Percentiles rank a stretch among this genome's conserved stretches.
Conservation (phyloP, 2,329 filamentous ascomycete genomes). For the Diaporthe velutina region DNA sequence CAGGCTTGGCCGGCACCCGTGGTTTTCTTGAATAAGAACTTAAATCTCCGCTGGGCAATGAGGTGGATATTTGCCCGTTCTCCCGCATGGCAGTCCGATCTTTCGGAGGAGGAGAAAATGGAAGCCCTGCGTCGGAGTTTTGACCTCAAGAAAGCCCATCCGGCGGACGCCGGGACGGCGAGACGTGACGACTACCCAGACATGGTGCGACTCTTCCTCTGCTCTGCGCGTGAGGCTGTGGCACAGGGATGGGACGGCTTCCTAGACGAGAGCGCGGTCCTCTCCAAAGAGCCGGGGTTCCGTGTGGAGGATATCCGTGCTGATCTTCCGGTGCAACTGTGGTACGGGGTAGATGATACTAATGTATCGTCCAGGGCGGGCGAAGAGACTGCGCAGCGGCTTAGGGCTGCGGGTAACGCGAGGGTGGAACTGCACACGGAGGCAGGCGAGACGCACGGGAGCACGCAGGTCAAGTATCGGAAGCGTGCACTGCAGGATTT, state of each 20-base stretch:
- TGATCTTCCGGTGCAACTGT: conserved; percentile 19
- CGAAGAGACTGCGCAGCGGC: conserved; percentile 21
- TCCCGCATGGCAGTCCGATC: conserved; percentile 8
- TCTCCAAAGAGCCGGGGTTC: conserved; percentile 23
- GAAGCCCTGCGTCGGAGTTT: conserved; percentile 10
- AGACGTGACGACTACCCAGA: conserved; percentile 25
- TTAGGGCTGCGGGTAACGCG: conserved; percentile 9
- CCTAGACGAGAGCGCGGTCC: conserved; percentile 3
- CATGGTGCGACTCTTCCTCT: conserved; percentile 26
- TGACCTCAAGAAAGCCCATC: conserved; percentile 12
- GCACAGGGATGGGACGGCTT: conserved; percentile 27
- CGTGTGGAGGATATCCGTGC: conserved; percentile 21
- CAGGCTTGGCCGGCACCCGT: conserved; percentile 8
- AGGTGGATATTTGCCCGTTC: conserved; percentile 25
- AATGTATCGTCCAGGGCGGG: conserved; percentile 28
- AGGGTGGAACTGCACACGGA: conserved; percentile 16
- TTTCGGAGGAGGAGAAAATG: conserved; percentile 25
- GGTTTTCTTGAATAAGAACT: conserved; percentile 19
- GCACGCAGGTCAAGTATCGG: conserved; percentile 28
- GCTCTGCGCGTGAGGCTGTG: conserved; percentile 11
- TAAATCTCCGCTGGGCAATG: conserved; percentile 29
- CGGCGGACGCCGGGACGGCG: conserved; percentile 9
- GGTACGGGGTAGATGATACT: conserved; percentile 23
- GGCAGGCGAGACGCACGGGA: conserved; percentile 17
- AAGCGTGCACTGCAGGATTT: background rate